Evolutionary conservation across 441 rosid species (phyloP).

Genomic region (Rhodomyrtus psidioides): DNA sequence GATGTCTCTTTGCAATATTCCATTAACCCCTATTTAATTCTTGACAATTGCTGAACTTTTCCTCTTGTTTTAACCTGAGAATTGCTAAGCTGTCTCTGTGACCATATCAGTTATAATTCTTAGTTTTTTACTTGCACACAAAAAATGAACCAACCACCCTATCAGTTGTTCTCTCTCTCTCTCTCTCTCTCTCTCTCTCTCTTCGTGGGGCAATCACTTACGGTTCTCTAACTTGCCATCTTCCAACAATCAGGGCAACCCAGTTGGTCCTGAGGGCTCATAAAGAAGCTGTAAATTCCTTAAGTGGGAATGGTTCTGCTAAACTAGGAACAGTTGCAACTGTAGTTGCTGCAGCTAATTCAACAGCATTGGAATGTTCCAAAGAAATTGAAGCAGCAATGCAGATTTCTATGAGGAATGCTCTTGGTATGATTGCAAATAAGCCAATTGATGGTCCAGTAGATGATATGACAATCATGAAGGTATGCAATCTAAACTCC

Average conservation of each 20-base stretch:
- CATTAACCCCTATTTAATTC: neutral
- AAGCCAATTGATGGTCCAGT: constrained; percentile 69
- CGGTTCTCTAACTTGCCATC: neutral
- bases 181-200: neutral
- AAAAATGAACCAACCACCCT: neutral
- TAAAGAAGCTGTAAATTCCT: constrained; percentile 90
- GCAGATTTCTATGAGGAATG: constrained; percentile 91
- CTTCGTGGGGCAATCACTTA: neutral
- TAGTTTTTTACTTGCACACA: neutral
- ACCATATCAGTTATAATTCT: neutral
- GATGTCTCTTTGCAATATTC: neutral
- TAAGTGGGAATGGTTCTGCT: constrained; percentile 84
- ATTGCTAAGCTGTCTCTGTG: neutral
- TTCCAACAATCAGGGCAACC: constrained; percentile 49
- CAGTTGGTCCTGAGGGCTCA: constrained; percentile 94
- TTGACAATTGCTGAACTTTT: neutral
- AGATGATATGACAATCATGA: constrained; percentile 93
- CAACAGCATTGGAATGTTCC: constrained; percentile 83
- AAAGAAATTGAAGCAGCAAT: constrained; percentile 96
- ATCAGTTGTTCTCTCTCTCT: neutral
- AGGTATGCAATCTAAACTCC: constrained; percentile 30
- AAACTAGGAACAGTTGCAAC: constrained; percentile 91
- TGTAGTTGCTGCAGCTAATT: constrained; percentile 97
- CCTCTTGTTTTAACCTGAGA: neutral
- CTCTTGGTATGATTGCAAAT: constrained; percentile 54